Evolutionary conservation across 2,329 filamentous ascomycete species (phyloP), one percentile per base, ranked within the genome.

Genomic region (Colletotrichum shisoi): DNA sequence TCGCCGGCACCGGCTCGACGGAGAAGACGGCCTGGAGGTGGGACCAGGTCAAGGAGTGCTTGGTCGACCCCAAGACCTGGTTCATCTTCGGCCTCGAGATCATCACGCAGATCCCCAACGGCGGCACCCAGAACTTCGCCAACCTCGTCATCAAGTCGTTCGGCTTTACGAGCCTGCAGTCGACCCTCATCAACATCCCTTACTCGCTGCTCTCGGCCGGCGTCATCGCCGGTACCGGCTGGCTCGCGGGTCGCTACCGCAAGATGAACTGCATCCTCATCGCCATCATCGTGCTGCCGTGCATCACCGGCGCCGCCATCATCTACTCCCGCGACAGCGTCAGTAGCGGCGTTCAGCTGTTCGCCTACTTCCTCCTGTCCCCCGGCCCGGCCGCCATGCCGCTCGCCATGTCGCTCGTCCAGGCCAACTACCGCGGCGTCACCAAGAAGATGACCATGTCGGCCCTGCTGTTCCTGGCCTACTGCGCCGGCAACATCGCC

Each of bases 371-470:
- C 71, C 74, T 87, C 11, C 78, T 88, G 3, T 82, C 82, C 0
- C 82, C 83, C 0, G 85, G 85, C 0, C 82, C 85, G 0, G 79
- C 83, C 0, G 82, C 82, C 1, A 80, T 88, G 75, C 85, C 86
- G 0, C 79, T 88, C 1, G 80, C 80, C 12, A 79, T 87, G 75
- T 82, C 85, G 0, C 80, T 87, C 0, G 81, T 86, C 3, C 83
- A 85, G 72, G 79, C 83, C 17, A 87, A 87, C 72, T 85, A 82
- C 70, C 80, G 82, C 13, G 85, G 85, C 17, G 82, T 85, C 21
- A 86, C 85, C 39, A 87, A 87, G 78, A 87, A 87, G 74, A 85
- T 85, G 80, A 86, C 84, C 7, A 82, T 87, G 62, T 87, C 83
- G 1, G 83, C 83, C 0, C 71, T 87, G 71, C 73, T 87, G 4